These are phyloP conservation scores for Psilocybe cyanescens DNA, from an alignment of 768 basidiomycete species.

Conservation along the genomic window DNA sequence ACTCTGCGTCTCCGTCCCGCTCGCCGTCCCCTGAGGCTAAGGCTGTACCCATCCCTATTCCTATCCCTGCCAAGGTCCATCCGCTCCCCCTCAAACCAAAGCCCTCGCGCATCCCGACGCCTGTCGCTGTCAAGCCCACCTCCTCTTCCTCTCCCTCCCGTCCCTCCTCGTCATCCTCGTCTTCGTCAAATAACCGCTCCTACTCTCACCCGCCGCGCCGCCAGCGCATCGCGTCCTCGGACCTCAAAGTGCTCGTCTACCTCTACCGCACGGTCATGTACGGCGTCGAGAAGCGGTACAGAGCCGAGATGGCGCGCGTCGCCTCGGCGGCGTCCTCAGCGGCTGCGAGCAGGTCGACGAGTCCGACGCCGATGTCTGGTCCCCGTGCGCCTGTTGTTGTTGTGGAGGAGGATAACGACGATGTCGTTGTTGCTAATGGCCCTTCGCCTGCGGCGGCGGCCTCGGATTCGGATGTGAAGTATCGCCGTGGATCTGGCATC, in stretches of 20 bases:
- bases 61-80: background rate
- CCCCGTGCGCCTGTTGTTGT: too few relatives aligned
- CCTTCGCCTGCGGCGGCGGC: background rate
- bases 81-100: background rate
- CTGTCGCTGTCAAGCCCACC: background rate
- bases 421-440: background rate
- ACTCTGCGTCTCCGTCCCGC: conserved; percentile 5
- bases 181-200: background rate
- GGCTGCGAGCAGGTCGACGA: background rate
- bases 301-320: conserved; percentile 5
- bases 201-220: background rate
- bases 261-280: conserved; percentile 27
- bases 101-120: background rate
- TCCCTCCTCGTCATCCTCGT: conserved; percentile 3
- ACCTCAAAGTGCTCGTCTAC: conserved; percentile 23
- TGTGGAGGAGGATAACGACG: background rate
- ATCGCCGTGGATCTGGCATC: too few relatives aligned
- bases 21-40: background rate
- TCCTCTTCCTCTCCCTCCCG: background rate
- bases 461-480: background rate
- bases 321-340: background rate
- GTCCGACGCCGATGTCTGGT: background rate
- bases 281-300: conserved; percentile 24
- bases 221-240: conserved; percentile 21
- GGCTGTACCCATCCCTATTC: background rate